These are phyloP conservation scores for Xanthoconium separans DNA, from an alignment of 1,284 basidiomycete genomes.

Conservation along the genomic window DNA sequence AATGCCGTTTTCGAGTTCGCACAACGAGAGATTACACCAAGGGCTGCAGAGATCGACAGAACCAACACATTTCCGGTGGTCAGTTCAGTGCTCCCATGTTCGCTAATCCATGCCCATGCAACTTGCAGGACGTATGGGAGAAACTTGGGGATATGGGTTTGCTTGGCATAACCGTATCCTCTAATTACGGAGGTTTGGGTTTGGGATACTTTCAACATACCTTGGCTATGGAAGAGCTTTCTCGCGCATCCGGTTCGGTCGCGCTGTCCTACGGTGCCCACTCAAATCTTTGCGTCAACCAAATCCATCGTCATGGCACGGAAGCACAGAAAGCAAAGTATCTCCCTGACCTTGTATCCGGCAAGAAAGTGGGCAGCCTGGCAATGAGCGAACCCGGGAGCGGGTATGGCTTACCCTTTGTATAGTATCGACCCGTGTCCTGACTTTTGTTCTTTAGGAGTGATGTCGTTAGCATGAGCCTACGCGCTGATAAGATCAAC, in stretches of 20 bases:
- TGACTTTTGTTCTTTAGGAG: constrained; percentile 39
- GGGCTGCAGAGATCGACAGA: constrained; percentile 82
- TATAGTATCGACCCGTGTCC: background rate
- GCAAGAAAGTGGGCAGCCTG: constrained; percentile 84
- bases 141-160: constrained; percentile 88
- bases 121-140: constrained; percentile 77
- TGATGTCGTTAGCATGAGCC: constrained; percentile 90
- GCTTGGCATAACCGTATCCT: constrained; percentile 80
- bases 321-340: constrained; percentile 85
- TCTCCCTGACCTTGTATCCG: constrained; percentile 80
- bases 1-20: constrained; percentile 78
- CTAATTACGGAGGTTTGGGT: constrained; percentile 76
- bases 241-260: constrained; percentile 85
- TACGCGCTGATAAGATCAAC: constrained; percentile 74
- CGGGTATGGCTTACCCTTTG: constrained; percentile 41
- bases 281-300: constrained; percentile 81
- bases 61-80: constrained; percentile 79
- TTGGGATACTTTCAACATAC: constrained; percentile 88
- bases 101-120: constrained; percentile 1
- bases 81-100: constrained; percentile 26
- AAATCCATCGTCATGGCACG: constrained; percentile 88
- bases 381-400: constrained; percentile 94
- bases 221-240: constrained; percentile 91
- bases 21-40: constrained; percentile 65
- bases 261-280: constrained; percentile 94